Evolutionary conservation across 2,329 filamentous ascomycete species (phyloP), one percentile per base, ranked within the genome.

Genomic region (Fusarium staphyleae): DNA sequence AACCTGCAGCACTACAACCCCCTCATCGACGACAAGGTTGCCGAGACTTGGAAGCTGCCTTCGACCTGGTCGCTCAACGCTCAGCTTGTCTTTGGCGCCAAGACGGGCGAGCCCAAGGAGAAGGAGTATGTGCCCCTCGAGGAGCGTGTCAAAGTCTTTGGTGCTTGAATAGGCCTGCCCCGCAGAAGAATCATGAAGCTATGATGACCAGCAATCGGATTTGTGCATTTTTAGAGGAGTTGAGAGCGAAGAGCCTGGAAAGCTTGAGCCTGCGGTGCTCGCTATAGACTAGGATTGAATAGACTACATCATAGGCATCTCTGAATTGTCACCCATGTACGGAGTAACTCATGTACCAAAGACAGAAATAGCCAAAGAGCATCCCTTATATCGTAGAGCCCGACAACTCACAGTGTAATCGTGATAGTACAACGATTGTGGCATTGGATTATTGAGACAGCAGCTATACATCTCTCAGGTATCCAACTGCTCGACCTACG

Each of bases 1-100:
- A 96, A 93, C 81, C 82, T 96, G 46, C 92, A 96, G 81, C 92
- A 96, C 79, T 96, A 96, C 81, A 95, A 91, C 83, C 91, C 91
- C 15, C 75, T 96, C 52, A 85, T 96, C 65, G 89, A 96, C 76
- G 80, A 81, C 62, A 85, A 87, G 77, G 88, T 92, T 46, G 76
- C 81, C 36, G 78, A 75, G 57, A 78, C 85, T 65, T 96, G 90
- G 89, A 81, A 81, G 51, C 66, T 96, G 26, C 88, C 90, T 35
- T 69, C 76, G 14, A 81, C 82, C 66, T 96, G 92, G 91, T 84
- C 84, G 69, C 82, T 96, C 61, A 85, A 87, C 70, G 87, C 89
- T 18, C 91, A 96, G 81, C 79, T 97, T 62, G 91, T 96, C 67
- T 95, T 96, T 74, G 91, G 91, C 61, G 84, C 81, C 58, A 80